Evolutionary conservation across 1,284 basidiomycete genomes (phyloP), one percentile per base, ranked within the genome.

Genomic region (Ganoderma meredithae): DNA sequence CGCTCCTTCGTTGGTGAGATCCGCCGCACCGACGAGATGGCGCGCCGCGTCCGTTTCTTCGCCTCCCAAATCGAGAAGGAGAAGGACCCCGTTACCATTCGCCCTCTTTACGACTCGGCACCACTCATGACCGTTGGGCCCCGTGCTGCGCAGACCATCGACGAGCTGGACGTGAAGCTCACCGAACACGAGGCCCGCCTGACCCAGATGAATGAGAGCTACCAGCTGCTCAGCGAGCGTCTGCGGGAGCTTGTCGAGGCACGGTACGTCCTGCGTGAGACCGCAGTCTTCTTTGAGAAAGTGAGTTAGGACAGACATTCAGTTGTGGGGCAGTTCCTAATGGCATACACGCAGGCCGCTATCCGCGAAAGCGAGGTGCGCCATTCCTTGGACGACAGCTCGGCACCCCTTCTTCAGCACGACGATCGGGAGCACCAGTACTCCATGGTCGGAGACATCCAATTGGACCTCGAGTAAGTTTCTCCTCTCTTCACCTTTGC

Each of bases 1-100:
- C 95, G 98, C 72, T 96, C 97, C 7, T 99, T 97, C 79, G 96
- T 98, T 69, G 93, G 93, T 58, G 97, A 98, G 79, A 96, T 99
- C 73, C 91, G 97, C 55, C 90, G 95, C 69, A 89, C 98, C 66
- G 96, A 98, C 79, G 97, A 99, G 78, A 97, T 98, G 93, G 92
- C 95, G 33, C 93, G 98, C 71, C 92, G 96, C 41, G 90, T 98
- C 60, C 92, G 96, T 61, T 98, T 99, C 81, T 97, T 99, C 77
- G 82, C 88, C 15, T 84, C 87, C 44, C 95, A 99, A 78, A 96
- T 99, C 75, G 89, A 93, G 71, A 92, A 93, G 75, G 93, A 96
- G 80, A 91, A 89, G 76, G 92, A 95, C 72, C 86, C 88, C 9
- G 85, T 99, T 59, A 92, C 93, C 60, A 88, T 97, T 69, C 89